A percentile compares a stretch with the other conserved stretches of the same genome.
Conservation (phyloP, 352 stramenopile species). For the Phytopythium kandeliae region DNA sequence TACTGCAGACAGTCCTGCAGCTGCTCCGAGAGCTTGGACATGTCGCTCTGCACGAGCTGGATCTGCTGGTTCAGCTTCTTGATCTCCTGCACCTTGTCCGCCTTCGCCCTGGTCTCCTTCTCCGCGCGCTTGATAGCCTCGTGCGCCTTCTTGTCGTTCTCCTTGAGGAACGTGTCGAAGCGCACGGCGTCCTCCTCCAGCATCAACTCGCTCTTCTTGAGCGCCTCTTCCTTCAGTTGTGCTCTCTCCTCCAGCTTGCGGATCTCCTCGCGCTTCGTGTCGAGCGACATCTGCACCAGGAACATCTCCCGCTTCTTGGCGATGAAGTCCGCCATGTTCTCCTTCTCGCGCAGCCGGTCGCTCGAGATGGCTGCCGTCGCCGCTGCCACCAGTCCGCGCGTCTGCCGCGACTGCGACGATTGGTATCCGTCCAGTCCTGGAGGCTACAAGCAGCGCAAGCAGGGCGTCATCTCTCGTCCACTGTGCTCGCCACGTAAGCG, state of each 20-base stretch:
- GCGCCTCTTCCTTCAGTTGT: slow-evolving; percentile 92
- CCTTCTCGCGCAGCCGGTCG: slow-evolving; percentile 89
- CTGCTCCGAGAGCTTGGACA: slow-evolving; percentile 92
- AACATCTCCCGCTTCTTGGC: slow-evolving; percentile 97
- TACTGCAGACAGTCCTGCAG: slow-evolving; percentile 93
- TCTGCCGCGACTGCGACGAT: slow-evolving; percentile 66
- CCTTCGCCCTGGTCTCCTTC: slow-evolving; percentile 92
- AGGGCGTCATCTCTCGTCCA: neutral
- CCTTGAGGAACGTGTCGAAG: slow-evolving; percentile 97
- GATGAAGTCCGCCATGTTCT: slow-evolving; percentile 95
- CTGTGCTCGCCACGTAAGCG: neutral
- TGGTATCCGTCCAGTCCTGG: slow-evolving; percentile 45
- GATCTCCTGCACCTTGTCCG: slow-evolving; percentile 93
- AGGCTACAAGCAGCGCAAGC: slow-evolving; percentile 14
- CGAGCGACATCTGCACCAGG: slow-evolving; percentile 93
- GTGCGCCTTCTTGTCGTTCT: slow-evolving; percentile 97
- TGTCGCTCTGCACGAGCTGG: slow-evolving; percentile 91
- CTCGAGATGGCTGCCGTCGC: slow-evolving; percentile 79
- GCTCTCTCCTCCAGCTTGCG: slow-evolving; percentile 95
- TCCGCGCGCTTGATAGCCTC: slow-evolving; percentile 94
- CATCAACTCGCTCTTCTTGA: slow-evolving; percentile 95
- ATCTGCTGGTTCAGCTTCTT: slow-evolving; percentile 96
- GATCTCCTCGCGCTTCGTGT: slow-evolving; percentile 96
- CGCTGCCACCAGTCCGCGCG: slow-evolving; percentile 66
- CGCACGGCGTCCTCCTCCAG: slow-evolving; percentile 94